These are phyloP conservation scores for Mentha longifolia DNA, from an alignment of 257 asterid species.

Conservation along the genomic window DNA sequence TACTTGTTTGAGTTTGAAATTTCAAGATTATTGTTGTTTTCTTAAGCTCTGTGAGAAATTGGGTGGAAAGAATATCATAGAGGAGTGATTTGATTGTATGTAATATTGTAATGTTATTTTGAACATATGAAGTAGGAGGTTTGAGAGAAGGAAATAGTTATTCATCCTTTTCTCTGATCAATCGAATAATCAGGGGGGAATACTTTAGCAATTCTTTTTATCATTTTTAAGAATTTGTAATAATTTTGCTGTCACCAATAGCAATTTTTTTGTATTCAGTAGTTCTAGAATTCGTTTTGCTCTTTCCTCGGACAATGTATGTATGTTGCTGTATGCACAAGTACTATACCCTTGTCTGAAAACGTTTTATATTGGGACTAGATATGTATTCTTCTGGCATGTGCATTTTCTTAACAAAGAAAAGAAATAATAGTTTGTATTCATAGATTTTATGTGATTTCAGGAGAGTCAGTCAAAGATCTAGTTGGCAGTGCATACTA, in stretches of 20 bases:
- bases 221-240: background rate
- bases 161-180: background rate
- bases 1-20: background rate
- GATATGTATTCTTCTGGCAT: slow-evolving; percentile 6
- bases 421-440: slow-evolving; percentile 6
- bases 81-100: slow-evolving; percentile 4
- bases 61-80: background rate
- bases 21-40: background rate
- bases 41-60: background rate
- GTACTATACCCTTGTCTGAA: no score
- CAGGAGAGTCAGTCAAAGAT: slow-evolving; percentile 79
- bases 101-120: background rate
- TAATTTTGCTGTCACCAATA: background rate
- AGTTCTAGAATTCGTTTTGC: background rate
- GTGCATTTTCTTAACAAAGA: background rate
- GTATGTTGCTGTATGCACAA: background rate
- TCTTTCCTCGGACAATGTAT: background rate
- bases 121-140: background rate
- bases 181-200: background rate
- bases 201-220: background rate
- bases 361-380: no score
- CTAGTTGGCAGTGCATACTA: slow-evolving; percentile 94
- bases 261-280: slow-evolving; percentile 12
- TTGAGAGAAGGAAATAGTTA: background rate
- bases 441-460: slow-evolving; percentile 31